Conservation (phyloP, 2,329 filamentous ascomycete species). For the Sporothrix schenckii region DNA sequence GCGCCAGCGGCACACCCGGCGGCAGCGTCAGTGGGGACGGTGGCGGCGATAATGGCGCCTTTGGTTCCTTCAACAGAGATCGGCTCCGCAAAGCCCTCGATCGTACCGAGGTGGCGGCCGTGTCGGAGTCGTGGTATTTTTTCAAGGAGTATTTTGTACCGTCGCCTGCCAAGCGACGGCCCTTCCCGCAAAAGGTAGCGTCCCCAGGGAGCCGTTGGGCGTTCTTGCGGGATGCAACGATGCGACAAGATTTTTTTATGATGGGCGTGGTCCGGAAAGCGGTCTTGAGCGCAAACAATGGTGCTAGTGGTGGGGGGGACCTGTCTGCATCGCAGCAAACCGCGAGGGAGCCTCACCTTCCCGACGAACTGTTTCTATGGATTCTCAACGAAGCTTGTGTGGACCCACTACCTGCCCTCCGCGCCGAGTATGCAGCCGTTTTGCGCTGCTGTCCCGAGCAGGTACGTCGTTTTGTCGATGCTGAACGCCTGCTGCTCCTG, state of each 20-base stretch:
- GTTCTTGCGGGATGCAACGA: constrained; percentile 53
- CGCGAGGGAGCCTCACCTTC: constrained; percentile 45
- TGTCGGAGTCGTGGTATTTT: constrained; percentile 54
- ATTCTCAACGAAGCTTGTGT: constrained; percentile 61
- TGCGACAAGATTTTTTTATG: constrained; percentile 61
- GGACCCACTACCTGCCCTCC: constrained; percentile 57
- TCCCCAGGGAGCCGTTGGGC: constrained; percentile 49
- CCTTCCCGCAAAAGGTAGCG: constrained; percentile 47
- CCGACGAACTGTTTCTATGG: constrained; percentile 69
- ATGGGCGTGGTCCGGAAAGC: constrained; percentile 65
- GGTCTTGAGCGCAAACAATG: constrained; percentile 38
- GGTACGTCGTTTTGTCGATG: constrained; percentile 50
- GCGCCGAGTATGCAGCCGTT: constrained; percentile 63
- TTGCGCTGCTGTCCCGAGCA: constrained; percentile 47
- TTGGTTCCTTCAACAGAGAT: constrained; percentile 42
- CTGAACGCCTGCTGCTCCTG: constrained; percentile 53
- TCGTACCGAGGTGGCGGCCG: constrained; percentile 49
- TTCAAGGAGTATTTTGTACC: constrained; percentile 47
- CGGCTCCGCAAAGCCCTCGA: constrained; percentile 53
- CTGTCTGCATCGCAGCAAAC: constrained; percentile 21
- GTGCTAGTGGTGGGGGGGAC: neutral
- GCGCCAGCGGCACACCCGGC: neutral
- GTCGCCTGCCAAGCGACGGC: constrained; percentile 38
- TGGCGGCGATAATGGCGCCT: constrained; percentile 35
- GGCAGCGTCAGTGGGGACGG: neutral